phyloP scores from a whole-genome alignment of 805 yeast genomes.

The Candida bentonensis region DNA sequence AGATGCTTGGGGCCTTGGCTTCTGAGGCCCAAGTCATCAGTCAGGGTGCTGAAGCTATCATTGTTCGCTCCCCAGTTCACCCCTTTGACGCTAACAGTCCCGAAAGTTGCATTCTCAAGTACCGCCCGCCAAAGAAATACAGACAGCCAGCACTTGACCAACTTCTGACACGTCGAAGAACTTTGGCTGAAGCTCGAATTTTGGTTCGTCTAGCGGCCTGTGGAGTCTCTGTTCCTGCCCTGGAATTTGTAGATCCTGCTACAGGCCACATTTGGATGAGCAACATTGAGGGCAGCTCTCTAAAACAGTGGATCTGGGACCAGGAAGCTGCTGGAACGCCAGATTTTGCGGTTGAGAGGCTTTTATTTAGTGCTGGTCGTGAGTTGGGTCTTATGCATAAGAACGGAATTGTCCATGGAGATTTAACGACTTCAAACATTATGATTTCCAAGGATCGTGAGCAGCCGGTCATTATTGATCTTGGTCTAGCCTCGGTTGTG shows the following conservation, averaged over 20 bases:
- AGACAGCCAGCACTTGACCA: conserved; percentile 75
- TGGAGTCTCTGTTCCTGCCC: conserved; percentile 55
- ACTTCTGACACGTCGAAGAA: conserved; percentile 62
- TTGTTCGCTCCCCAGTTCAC: conserved; percentile 4
- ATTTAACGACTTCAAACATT: conserved; percentile 80
- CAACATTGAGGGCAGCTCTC: conserved; percentile 37
- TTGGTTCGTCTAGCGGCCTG: conserved; percentile 37
- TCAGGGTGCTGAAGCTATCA: conserved; percentile 18
- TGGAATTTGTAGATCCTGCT: conserved; percentile 61
- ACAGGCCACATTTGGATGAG: conserved; percentile 89
- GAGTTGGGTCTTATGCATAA: conserved; percentile 60
- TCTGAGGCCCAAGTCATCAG: conserved; percentile 10
- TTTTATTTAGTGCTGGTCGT: conserved; percentile 37
- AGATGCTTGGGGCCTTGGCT: not conserved
- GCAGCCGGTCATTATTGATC: conserved; percentile 70
- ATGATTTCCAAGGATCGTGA: conserved; percentile 21
- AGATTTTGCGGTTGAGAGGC: conserved; percentile 6
- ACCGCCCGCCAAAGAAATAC: conserved; percentile 80
- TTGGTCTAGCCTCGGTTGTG: conserved; percentile 75
- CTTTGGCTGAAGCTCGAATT: conserved; percentile 72
- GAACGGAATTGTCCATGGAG: conserved; percentile 82
- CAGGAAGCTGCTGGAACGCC: conserved; percentile 7
- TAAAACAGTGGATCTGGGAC: conserved; percentile 25
- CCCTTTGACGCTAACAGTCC: conserved; percentile 9
- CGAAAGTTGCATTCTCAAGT: conserved; percentile 51